Evolutionary conservation across 1,139 yeast genomes (phyloP), one percentile per base, ranked within the genome.

Genomic region (Zygoascus sp.): DNA sequence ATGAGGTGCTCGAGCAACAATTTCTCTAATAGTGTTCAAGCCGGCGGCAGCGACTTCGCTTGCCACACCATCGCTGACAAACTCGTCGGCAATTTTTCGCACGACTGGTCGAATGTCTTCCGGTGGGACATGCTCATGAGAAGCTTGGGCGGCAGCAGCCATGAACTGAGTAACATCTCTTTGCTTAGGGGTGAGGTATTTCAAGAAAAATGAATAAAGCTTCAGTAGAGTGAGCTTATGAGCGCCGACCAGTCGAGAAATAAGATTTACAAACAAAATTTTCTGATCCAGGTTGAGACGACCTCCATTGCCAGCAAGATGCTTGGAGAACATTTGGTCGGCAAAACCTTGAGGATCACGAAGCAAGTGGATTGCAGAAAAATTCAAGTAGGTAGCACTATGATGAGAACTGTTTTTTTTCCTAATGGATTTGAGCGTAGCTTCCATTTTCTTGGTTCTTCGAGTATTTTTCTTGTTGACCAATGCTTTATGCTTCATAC

Each of bases 321-420:
- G 95, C 45, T 72, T 77, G 25, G 77, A 76, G 61, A 81, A 92
- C 49, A 92, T 70, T 52, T 74, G 77, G 57, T 92, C 98, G 5
- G 97, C 96, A 69, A 92, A 92, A 5, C 96, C 96, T 66, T 94
- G 99, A 10, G 99, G 98, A 63, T 92, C 98, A 64, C 97, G 79
- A 48, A 92, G 74, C 51, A 92, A 70, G 67, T 92, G 98, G 47
- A 94, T 83, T 37, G 98, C 98, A 40, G 95, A 83, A 68, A 92
- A 94, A 64, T 94, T 94, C 59, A 92, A 75, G 58, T 81, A 86
- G 0, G 87, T 79, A n/a, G 84, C 80, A 64, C 55, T 50, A 17
- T 63, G 66, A 23, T 63, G 65, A 9, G 71, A 74, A 55, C 73
- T 73, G 19, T 58, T 59, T 66, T 83, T 84, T 67, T 79, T 80